Conservation (phyloP, 768 basidiomycete genomes). For the Serendipita vermifera region DNA sequence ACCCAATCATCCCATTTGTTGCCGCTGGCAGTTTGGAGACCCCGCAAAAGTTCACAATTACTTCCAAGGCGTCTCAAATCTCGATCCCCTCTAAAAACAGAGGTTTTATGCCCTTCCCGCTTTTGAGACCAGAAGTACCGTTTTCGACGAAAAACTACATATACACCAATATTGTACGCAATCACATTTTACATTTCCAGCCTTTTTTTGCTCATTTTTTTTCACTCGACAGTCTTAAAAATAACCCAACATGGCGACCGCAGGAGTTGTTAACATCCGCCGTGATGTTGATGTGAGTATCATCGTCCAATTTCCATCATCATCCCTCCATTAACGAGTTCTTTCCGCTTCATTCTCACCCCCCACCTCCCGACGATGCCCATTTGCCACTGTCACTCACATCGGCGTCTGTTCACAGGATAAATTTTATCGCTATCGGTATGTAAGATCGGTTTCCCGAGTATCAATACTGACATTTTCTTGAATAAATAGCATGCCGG, state of each 20-base stretch:
- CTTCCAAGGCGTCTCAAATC: not conserved
- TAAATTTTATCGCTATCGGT: constrained; percentile 93
- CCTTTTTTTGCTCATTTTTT: not conserved
- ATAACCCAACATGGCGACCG: constrained; percentile 61
- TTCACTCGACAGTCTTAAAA: constrained; percentile 38
- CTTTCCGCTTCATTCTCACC: not conserved
- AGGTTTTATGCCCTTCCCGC: constrained; percentile 8
- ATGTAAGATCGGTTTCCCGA: constrained; percentile 19
- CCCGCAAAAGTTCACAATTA: not conserved
- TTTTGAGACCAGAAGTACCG: constrained; percentile 6
- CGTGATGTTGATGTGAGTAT: constrained; percentile 64
- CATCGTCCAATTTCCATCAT: not conserved
- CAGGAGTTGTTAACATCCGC: constrained; percentile 81
- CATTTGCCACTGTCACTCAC: not conserved
- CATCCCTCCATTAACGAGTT: not conserved
- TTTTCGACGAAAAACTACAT: constrained; percentile 9
- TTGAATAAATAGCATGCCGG: constrained; percentile 63
- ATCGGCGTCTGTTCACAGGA: constrained; percentile 29
- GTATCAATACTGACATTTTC: constrained; percentile 12
- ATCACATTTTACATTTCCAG: too few species aligned
- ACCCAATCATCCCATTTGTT: not conserved
- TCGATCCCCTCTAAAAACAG: constrained; percentile 6
- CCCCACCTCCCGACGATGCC: not conserved
- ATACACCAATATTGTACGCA: constrained; percentile 1
- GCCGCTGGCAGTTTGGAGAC: not conserved